A percentile compares a stretch with the other conserved stretches of the same genome.
Conservation (phyloP, 768 basidiomycete genomes). For the Leucosporidium scottii region DNA sequence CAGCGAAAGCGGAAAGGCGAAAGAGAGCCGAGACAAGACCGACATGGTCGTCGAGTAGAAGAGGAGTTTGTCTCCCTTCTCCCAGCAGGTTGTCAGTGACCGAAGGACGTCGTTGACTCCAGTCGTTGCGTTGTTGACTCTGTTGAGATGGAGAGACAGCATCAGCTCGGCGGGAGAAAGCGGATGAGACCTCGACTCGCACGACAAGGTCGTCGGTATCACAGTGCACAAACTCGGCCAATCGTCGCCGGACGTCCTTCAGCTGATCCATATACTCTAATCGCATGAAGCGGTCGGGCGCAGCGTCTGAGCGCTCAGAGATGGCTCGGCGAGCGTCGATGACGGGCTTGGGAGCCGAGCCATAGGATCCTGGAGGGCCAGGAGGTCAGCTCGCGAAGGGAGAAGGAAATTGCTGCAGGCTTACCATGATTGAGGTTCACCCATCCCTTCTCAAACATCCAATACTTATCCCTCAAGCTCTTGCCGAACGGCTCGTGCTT, state of each 20-base stretch:
- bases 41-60: conserved; percentile 24
- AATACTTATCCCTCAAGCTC: conserved; percentile 26
- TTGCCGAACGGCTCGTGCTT: conserved; percentile 15
- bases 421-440: conserved; percentile 33
- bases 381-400: not conserved
- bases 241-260: not conserved
- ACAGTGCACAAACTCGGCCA: conserved; percentile 25
- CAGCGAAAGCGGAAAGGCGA: not conserved
- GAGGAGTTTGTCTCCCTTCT: conserved; percentile 31
- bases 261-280: conserved; percentile 15
- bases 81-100: conserved; percentile 18
- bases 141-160: not conserved
- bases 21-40: not conserved
- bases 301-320: not conserved
- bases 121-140: conserved; percentile 27
- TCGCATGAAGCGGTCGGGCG: conserved; percentile 28
- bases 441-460: conserved; percentile 22
- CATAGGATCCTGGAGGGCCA: conserved; percentile 19
- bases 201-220: conserved; percentile 31
- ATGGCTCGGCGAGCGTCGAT: not conserved
- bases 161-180: not conserved
- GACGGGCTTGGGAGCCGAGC: conserved; percentile 25
- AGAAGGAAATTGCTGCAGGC: not conserved
- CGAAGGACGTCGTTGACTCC: conserved; percentile 31
- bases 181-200: not conserved